phyloP scores from a whole-genome alignment of 257 asterid species.

The Vinca minor region DNA sequence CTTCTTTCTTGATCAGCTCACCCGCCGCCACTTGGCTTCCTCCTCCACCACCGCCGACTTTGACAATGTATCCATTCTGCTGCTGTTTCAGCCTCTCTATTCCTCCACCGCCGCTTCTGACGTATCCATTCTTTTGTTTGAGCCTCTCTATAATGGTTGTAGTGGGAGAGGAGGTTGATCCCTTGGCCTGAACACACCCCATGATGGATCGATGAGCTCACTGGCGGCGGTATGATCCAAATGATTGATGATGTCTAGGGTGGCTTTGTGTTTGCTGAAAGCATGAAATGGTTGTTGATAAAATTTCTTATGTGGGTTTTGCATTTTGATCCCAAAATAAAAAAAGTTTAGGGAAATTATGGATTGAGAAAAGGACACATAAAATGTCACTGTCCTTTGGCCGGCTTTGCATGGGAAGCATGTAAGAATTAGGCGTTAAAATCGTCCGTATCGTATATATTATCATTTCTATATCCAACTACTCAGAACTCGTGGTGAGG shows the following conservation, averaged over 20 bases:
- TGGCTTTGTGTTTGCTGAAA: neutral
- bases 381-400: constrained; percentile 14
- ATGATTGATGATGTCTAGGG: constrained; percentile 4
- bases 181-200: constrained; percentile 57
- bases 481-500: no score
- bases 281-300: constrained; percentile 1
- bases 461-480: no score
- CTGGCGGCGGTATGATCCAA: constrained; percentile 17
- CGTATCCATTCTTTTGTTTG: no score
- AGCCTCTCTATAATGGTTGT: no score
- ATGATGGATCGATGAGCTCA: constrained; percentile 19
- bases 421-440: neutral
- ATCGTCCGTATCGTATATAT: no score
- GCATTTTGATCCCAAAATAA: constrained; percentile 8
- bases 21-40: constrained; percentile 6
- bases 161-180: constrained; percentile 5
- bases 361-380: neutral
- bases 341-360: neutral
- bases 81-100: no score
- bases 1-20: no score
- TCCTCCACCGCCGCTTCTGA: no score
- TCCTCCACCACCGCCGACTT: constrained; percentile 14
- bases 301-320: neutral
- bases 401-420: constrained; percentile 7
- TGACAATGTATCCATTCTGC: constrained; percentile 26